Base-by-base conservation (phyloP, 441 rosid species). In the Erodium moschatum region DNA sequence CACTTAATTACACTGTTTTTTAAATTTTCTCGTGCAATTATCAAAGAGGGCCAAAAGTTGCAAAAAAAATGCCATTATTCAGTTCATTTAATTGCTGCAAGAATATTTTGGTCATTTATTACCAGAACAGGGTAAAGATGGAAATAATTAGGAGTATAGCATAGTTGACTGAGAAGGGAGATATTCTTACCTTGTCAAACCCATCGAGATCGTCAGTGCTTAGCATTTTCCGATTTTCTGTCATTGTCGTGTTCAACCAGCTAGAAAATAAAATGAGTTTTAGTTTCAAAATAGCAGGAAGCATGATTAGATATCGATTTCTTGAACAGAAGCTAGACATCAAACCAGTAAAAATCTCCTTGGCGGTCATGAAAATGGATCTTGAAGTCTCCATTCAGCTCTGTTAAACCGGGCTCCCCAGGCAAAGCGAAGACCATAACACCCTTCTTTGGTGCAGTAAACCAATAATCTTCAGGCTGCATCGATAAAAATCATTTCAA, bases 261-360 rank as follows among this genome's bases (percentile, higher is more conserved):
- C 99, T 94, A 87, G 46, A 72, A 77, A 27, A 18, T 61, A 56
- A 13, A 67, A 65, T 50, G 61, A 38, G 18, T 33, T 66, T 13
- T 54, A 65, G 58, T 61, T 35, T 46, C 69, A 67, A 68, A 68
- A 65, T 70, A 66, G 48, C 69, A 50, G 48, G 11, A 69, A 29
- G 75, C 44, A 38, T 38, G 0, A 24, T 24, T 24, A 24, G 27
- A 24, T 9, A 9, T 52, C 35, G 60, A 5, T 10, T 15, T 2
- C 0, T 58, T 42, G 60, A 5, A n/a, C 13, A 24, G 35, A 63
- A 42, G 58, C 24, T 7, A 70, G 78, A 80, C 54, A 71, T 79
- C 86, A 3, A 63, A 94, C 99, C 96, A 91, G 91, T 88, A 94
- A 74, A 93, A 93, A 79, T 93, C 98, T 84, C 98, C 97, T 83